Evolutionary conservation across 805 yeast genomes (phyloP).

Genomic region (Lachancea sp.): DNA sequence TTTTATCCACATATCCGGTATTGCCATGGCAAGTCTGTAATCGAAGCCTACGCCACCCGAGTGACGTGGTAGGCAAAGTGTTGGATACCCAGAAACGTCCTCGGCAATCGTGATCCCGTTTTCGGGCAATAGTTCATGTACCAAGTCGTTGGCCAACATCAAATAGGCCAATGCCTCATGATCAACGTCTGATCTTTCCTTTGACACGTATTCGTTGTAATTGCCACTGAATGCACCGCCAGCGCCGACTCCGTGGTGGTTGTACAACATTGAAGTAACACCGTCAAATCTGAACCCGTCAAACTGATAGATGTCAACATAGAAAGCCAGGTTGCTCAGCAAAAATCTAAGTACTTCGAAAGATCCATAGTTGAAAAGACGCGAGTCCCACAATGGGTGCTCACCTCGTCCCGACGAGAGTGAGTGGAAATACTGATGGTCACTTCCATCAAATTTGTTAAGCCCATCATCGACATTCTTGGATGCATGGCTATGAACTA

Average conservation of each 20-base stretch:
- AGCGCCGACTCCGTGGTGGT: constrained; percentile 87
- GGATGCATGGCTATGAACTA: constrained; percentile 94
- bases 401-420: constrained; percentile 68
- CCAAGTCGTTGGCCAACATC: constrained; percentile 83
- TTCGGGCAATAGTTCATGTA: constrained; percentile 46
- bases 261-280: constrained; percentile 86
- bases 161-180: constrained; percentile 79
- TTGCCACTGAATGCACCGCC: constrained; percentile 83
- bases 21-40: constrained; percentile 91
- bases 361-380: constrained; percentile 84
- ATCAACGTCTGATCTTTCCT: constrained; percentile 65
- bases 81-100: constrained; percentile 97
- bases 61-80: constrained; percentile 67
- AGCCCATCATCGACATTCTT: constrained; percentile 92
- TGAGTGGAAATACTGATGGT: constrained; percentile 87
- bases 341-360: constrained; percentile 87
- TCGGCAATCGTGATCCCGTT: constrained; percentile 80
- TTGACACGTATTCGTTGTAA: constrained; percentile 80
- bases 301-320: constrained; percentile 73
- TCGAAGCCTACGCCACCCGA: constrained; percentile 92
- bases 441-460: constrained; percentile 91
- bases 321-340: constrained; percentile 76
- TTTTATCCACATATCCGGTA: constrained; percentile 99
- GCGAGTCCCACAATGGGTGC: constrained; percentile 95
- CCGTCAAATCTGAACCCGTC: constrained; percentile 98